A percentile compares a stretch with the other conserved stretches of the same genome.
Evolutionary conservation across 768 basidiomycete species (phyloP).

Genomic region (Amanita thiersii): DNA sequence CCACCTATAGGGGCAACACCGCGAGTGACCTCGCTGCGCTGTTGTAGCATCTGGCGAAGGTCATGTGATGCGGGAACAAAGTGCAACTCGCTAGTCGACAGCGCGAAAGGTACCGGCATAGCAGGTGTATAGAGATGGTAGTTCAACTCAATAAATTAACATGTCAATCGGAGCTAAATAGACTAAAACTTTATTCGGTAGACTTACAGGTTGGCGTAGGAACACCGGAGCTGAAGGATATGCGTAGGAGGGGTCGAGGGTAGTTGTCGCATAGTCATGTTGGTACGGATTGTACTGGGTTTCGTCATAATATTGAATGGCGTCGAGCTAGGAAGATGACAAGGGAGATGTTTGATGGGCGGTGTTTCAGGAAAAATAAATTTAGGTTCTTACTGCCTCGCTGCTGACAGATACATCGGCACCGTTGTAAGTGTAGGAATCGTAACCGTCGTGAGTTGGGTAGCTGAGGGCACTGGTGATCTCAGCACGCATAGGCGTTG

Average conservation of each 20-base stretch:
- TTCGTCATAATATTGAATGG: constrained; percentile 8
- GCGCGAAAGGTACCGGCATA: constrained; percentile 46
- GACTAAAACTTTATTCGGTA: too few relatives aligned
- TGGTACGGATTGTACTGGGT: constrained; percentile 9
- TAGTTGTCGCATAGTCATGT: constrained; percentile 5
- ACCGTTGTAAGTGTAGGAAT: too few relatives aligned
- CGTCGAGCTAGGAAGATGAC: constrained; percentile 1
- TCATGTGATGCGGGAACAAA: constrained; percentile 53
- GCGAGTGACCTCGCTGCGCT: constrained; percentile 62
- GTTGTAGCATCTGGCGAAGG: constrained; percentile 36
- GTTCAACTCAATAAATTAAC: constrained; percentile 50
- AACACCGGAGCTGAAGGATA: constrained; percentile 7
- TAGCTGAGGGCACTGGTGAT: too few relatives aligned
- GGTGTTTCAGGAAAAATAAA: too few relatives aligned
- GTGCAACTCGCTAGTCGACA: constrained; percentile 42
- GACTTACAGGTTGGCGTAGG: constrained; percentile 7
- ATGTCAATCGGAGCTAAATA: not conserved
- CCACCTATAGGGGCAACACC: constrained; percentile 31
- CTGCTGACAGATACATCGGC: too few relatives aligned
- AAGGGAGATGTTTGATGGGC: constrained; percentile 3
- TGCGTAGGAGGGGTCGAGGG: not conserved
- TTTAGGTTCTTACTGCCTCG: too few relatives aligned
- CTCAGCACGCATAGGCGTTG: too few relatives aligned
- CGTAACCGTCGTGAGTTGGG: too few relatives aligned
- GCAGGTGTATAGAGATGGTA: constrained; percentile 87